Conservation (phyloP, 495 filamentous ascomycete species). For the Collariella sp. region DNA sequence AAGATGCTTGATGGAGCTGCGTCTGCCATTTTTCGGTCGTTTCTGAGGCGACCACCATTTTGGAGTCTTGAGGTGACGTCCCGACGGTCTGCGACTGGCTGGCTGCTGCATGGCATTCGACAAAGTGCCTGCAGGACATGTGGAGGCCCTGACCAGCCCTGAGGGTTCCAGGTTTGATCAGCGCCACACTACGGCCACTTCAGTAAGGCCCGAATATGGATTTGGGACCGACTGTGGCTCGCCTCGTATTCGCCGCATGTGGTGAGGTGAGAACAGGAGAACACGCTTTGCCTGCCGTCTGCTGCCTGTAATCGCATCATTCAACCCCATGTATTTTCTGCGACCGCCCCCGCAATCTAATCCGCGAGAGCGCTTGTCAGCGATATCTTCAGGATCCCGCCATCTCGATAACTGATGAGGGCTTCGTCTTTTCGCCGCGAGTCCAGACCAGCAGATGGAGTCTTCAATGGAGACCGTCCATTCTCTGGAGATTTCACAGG, state of each 20-base stretch:
- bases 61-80: neutral
- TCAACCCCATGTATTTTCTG: neutral
- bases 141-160: too few relatives aligned
- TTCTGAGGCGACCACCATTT: too few relatives aligned
- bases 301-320: neutral
- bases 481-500: too few relatives aligned
- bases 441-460: neutral
- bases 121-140: too few relatives aligned
- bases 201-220: too few relatives aligned
- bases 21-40: too few relatives aligned
- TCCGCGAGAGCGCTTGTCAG: too few relatives aligned
- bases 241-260: neutral
- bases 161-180: neutral
- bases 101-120: neutral
- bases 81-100: neutral
- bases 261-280: too few relatives aligned
- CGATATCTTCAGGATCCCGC: too few relatives aligned
- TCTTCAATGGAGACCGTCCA: neutral
- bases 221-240: neutral
- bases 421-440: neutral
- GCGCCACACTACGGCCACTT: too few relatives aligned
- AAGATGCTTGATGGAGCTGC: neutral
- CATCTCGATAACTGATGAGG: too few relatives aligned
- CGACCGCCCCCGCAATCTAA: too few relatives aligned
- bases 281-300: neutral